Evolutionary conservation across 352 stramenopile genomes (phyloP).

Genomic region (Globisporangium nunn): DNA sequence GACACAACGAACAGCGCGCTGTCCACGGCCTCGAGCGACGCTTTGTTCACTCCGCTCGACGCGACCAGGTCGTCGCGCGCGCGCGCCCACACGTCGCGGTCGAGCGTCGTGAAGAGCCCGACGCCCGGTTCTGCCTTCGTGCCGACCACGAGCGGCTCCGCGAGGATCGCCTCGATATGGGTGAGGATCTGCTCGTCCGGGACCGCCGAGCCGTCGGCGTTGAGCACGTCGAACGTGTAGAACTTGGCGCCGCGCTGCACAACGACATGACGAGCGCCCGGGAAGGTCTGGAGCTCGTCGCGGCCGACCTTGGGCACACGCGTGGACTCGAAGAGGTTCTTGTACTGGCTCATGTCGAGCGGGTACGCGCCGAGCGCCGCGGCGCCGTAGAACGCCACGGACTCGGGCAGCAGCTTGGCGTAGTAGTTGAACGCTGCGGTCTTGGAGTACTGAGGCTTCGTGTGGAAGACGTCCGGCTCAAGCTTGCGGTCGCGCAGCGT

Average conservation of each 20-base stretch:
- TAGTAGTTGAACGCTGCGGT: slow-evolving; percentile 78
- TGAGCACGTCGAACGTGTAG: slow-evolving; percentile 84
- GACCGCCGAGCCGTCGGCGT: slow-evolving; percentile 43
- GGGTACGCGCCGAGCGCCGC: slow-evolving; percentile 81
- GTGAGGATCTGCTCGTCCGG: slow-evolving; percentile 76
- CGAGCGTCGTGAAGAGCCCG: slow-evolving; percentile 73
- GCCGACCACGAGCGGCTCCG: slow-evolving; percentile 36
- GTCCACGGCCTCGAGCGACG: slow-evolving; percentile 75
- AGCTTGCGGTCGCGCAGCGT: slow-evolving; percentile 77
- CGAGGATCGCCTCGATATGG: slow-evolving; percentile 79
- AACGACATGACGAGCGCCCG: slow-evolving; percentile 68
- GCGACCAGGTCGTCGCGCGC: slow-evolving; percentile 51
- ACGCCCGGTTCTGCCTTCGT: slow-evolving; percentile 38
- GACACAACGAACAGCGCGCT: slow-evolving; percentile 80
- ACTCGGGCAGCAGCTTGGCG: slow-evolving; percentile 75
- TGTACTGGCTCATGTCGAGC: slow-evolving; percentile 91
- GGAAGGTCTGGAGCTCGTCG: slow-evolving; percentile 66
- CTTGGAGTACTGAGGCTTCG: slow-evolving; percentile 76
- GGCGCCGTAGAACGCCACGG: slow-evolving; percentile 84
- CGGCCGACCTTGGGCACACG: slow-evolving; percentile 55
- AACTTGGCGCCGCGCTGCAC: slow-evolving; percentile 85
- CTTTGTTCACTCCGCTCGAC: slow-evolving; percentile 49
- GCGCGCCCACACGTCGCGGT: slow-evolving; percentile 78
- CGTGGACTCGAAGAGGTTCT: slow-evolving; percentile 82
- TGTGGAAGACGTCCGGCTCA: slow-evolving; percentile 87